Conservation (phyloP, 257 asterid species). For the Fraxinus excelsior region DNA sequence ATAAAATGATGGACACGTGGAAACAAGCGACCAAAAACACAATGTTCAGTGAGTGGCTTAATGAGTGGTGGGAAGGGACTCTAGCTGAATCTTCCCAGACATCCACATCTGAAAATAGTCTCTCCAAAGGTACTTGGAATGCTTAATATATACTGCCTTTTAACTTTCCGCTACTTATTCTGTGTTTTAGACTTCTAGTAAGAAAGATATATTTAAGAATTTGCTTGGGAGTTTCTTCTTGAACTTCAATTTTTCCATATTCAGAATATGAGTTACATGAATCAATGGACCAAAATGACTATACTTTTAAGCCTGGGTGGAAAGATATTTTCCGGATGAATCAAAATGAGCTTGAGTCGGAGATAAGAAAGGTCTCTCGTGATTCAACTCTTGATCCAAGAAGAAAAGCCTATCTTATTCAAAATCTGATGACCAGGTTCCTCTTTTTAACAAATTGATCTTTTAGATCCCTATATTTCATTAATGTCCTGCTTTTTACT, state of each 20-base stretch:
- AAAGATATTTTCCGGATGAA: conserved; percentile 94
- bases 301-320: conserved; percentile 97
- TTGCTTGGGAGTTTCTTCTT: conserved; percentile 13
- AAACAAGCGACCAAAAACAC: conserved; percentile 95
- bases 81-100: conserved; percentile 45
- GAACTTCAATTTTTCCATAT: conserved; percentile 12
- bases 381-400: conserved; percentile 96
- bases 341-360: conserved; percentile 97
- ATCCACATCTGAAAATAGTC: conserved; percentile 51
- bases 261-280: conserved; percentile 66
- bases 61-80: conserved; percentile 97
- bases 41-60: conserved; percentile 96
- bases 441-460: conserved; percentile 20
- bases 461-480: conserved; percentile 8
- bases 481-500: conserved; percentile 12
- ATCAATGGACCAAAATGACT: conserved; percentile 68
- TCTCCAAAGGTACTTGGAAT: conserved; percentile 53
- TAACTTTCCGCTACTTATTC: not conserved
- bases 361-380: conserved; percentile 90
- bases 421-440: conserved; percentile 94
- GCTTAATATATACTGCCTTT: conserved; percentile 7
- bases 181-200: conserved; percentile 8
- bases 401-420: conserved; percentile 92
- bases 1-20: conserved; percentile 94
- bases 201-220: conserved; percentile 7